Base-by-base conservation (phyloP, 768 basidiomycete genomes). In the Boletales sp. region DNA sequence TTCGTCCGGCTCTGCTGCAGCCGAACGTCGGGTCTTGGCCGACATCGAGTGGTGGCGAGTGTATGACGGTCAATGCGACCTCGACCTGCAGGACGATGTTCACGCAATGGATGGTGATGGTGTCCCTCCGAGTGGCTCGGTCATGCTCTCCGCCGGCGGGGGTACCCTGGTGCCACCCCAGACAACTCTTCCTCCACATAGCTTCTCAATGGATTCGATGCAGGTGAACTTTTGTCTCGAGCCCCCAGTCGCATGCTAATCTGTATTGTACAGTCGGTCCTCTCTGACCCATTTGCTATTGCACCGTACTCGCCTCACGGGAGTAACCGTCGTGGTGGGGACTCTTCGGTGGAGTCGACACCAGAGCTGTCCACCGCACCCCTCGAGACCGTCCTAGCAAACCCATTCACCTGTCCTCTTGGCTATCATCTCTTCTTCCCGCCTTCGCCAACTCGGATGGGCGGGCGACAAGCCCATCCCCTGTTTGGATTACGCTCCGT, bases 41-140 rank as follows among this genome's bases (percentile, higher is more conserved):
- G 89, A 91, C 73, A 85, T 91, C 62, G 88, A 90, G 66, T 91
- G 89, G 88, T 90, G 88, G 88, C 80, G 75, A 60, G 87, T 90
- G 57, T 72, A 78, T 55, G 86, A 83, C 53, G 83, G 85, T 55
- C 87, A 91, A 71, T 77, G 74, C 69, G 60, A 59, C 48, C 57
- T 39, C 37, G 60, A 58, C 49, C 44, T 45, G 21, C 73, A 73
- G 49, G 66, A 62, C 49, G 67, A 66, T 7, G 40, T 49, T 46
- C 45, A 64, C 48, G 57, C 43, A 12, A 41, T 49, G 41, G 47
- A 48, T 14, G 10, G 28, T 32, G 49, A 28, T 28, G 25, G 53
- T 44, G 43, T 54, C 47, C 52, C 59, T 40, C 56, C 49, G 8
- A 51, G 62, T 54, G 58, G 61, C 56, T 58, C 56, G 49, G 65